These are phyloP conservation scores for Bromus sterilis DNA, from an alignment of 176 grass and related monocot species.

Conservation along the genomic window DNA sequence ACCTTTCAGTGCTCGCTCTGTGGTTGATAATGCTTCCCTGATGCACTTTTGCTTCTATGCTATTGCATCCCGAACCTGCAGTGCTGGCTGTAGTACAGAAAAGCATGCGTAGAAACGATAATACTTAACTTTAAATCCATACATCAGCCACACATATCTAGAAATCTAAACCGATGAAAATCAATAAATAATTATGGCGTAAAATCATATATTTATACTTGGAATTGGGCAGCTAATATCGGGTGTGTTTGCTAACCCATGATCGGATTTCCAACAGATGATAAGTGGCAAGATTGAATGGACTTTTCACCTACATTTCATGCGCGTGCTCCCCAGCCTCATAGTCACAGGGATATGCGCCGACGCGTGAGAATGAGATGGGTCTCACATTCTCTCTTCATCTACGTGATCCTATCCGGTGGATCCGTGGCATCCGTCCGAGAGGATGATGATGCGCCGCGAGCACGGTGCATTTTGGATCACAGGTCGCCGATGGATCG, in stretches of 20 bases:
- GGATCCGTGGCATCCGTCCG: background rate
- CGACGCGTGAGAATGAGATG: background rate
- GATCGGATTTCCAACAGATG: background rate
- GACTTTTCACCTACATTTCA: background rate
- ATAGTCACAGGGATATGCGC: background rate
- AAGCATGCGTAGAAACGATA: background rate
- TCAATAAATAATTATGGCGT: background rate
- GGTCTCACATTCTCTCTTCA: background rate
- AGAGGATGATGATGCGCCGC: constrained; percentile 3
- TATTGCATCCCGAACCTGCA: background rate
- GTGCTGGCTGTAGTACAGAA: background rate
- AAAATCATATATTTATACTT: background rate
- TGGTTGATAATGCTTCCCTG: background rate
- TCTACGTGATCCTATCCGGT: background rate
- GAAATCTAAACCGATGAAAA: too few relatives aligned
- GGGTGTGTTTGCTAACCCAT: background rate
- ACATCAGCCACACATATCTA: background rate
- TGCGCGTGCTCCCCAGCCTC: background rate
- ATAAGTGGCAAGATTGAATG: background rate
- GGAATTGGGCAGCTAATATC: background rate
- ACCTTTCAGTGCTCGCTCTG: background rate
- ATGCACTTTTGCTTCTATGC: background rate
- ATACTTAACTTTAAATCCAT: background rate
- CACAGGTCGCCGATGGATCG: constrained; percentile 16
- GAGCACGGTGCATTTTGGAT: constrained; percentile 20